Percentiles rank a stretch among this genome's conserved stretches.
phyloP scores from a whole-genome alignment of 768 basidiomycete species.

The Russula compacta region DNA sequence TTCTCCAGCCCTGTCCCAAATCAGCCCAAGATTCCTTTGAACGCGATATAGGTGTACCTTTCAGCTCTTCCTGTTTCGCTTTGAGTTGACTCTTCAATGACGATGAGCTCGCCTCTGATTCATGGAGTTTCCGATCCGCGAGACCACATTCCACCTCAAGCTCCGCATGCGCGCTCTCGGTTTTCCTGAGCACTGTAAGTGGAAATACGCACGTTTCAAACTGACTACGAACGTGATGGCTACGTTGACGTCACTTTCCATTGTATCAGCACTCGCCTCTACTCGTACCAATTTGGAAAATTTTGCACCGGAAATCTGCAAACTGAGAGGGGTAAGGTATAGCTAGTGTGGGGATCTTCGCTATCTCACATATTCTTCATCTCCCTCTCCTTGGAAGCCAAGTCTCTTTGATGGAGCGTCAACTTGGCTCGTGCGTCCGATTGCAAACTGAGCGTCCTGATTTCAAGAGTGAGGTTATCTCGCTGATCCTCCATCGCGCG shows the following conservation, averaged over 20 bases:
- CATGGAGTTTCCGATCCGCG: slow-evolving; percentile 51
- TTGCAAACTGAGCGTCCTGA: slow-evolving; percentile 63
- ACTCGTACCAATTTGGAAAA: slow-evolving; percentile 57
- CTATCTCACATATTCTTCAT: slow-evolving; percentile 55
- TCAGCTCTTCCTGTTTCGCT: slow-evolving; percentile 52
- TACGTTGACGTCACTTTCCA: slow-evolving; percentile 66
- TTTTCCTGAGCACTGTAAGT: slow-evolving; percentile 38
- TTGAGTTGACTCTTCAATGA: slow-evolving; percentile 53
- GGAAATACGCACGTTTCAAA: not conserved
- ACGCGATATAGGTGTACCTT: slow-evolving; percentile 35
- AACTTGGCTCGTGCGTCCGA: slow-evolving; percentile 75
- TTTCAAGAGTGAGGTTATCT: slow-evolving; percentile 62
- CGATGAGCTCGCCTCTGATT: slow-evolving; percentile 52
- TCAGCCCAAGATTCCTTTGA: not conserved
- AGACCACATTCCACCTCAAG: slow-evolving; percentile 34
- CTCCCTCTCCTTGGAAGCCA: slow-evolving; percentile 54
- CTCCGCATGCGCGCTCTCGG: slow-evolving; percentile 52
- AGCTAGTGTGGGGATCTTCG: not conserved
- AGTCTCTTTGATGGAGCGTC: slow-evolving; percentile 61
- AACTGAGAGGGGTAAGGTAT: slow-evolving; percentile 33
- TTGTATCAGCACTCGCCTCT: slow-evolving; percentile 49
- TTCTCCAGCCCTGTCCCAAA: slow-evolving; percentile 39
- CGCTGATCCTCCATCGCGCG: slow-evolving; percentile 57
- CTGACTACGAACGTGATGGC: slow-evolving; percentile 41
- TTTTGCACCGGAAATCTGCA: slow-evolving; percentile 50